A percentile compares a stretch with the other conserved stretches of the same genome.
Conservation (phyloP, 2,329 filamentous ascomycete genomes). For the Clonostachys sp. region DNA sequence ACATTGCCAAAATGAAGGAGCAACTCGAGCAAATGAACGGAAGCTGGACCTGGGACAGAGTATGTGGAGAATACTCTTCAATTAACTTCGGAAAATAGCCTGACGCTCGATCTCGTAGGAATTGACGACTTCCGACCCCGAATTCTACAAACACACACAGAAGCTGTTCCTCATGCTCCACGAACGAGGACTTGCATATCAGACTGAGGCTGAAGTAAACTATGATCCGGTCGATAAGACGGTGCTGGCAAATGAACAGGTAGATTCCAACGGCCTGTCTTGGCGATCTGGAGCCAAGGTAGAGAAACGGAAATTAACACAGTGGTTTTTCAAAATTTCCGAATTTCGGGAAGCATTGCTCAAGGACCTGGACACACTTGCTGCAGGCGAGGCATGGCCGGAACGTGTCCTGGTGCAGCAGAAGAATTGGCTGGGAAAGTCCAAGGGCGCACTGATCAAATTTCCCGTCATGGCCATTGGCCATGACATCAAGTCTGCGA, state of each 20-base stretch:
- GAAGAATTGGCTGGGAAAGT: constrained; percentile 83
- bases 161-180: constrained; percentile 76
- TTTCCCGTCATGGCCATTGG: constrained; percentile 55
- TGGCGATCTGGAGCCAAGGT: constrained; percentile 87
- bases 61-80: constrained; percentile 39
- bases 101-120: constrained; percentile 48
- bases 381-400: constrained; percentile 66
- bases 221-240: constrained; percentile 88
- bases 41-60: constrained; percentile 77
- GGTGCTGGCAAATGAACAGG: constrained; percentile 88
- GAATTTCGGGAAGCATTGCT: constrained; percentile 70
- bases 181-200: constrained; percentile 73
- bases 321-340: constrained; percentile 89
- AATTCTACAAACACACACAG: constrained; percentile 88
- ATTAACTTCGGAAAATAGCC: background rate
- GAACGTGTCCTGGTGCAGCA: constrained; percentile 81
- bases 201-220: constrained; percentile 79
- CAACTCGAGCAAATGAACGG: constrained; percentile 78
- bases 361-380: constrained; percentile 63
- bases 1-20: constrained; percentile 81
- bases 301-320: constrained; percentile 72
- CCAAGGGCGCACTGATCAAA: constrained; percentile 65
- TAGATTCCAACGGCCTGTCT: constrained; percentile 78
- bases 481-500: constrained; percentile 32
- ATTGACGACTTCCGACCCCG: constrained; percentile 76